A percentile compares a stretch with the other conserved stretches of the same genome.
phyloP scores from a whole-genome alignment of 176 grass and related monocot genomes.

The Cenchrus americanus region DNA sequence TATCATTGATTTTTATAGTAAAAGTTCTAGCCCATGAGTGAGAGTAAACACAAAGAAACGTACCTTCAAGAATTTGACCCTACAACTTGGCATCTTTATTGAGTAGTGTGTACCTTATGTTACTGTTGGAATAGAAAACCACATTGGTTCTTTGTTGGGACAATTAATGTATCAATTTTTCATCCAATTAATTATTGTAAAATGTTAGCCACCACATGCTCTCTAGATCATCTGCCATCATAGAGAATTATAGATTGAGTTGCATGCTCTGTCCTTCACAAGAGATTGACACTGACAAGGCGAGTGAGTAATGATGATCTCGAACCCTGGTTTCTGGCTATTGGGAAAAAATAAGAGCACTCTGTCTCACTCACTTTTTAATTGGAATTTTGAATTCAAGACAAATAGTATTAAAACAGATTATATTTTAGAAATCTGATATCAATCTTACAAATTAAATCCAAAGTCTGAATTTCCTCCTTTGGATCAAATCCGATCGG shows the following conservation, averaged over 20 bases:
- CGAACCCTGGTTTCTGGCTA: neutral
- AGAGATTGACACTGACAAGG: neutral
- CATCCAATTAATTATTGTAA: neutral
- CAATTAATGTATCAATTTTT: neutral
- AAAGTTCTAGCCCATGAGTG: neutral
- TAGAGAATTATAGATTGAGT: neutral
- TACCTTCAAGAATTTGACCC: neutral
- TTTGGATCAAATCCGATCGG: no score
- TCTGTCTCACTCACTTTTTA: neutral
- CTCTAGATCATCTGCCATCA: neutral
- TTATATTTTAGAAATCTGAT: neutral
- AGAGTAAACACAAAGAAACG: conserved; percentile 2
- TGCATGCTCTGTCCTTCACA: no score
- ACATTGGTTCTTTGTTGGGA: neutral
- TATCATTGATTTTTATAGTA: neutral
- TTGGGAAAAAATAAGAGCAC: no score
- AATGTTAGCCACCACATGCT: neutral
- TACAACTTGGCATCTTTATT: conserved; percentile 8
- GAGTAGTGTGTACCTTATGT: neutral
- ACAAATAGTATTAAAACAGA: neutral
- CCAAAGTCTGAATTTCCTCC: neutral
- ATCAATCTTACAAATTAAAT: neutral
- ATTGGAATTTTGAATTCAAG: neutral
- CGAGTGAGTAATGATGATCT: neutral
- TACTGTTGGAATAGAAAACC: neutral